Conservation (phyloP, 164 flowering plant genomes). For the Aristolochia fimbriata region DNA sequence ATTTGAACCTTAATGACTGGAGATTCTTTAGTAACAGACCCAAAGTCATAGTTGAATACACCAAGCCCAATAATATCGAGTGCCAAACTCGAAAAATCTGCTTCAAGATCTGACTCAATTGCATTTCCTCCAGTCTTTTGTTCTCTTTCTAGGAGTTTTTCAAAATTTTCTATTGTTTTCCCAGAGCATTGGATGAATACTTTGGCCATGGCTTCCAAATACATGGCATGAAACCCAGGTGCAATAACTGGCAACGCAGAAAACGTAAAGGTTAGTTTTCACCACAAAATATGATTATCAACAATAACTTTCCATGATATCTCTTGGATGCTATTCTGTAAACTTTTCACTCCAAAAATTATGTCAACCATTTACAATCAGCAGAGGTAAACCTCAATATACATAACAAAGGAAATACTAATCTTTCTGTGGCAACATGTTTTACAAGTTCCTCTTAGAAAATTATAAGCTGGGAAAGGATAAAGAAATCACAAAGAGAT, state of each 20-base stretch:
- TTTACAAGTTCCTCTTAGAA: too few species aligned
- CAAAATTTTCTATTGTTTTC: conserved; percentile 55
- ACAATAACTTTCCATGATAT: too few species aligned
- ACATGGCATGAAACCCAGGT: conserved; percentile 82
- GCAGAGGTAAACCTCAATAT: too few species aligned
- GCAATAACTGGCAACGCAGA: conserved; percentile 64
- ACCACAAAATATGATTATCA: too few species aligned
- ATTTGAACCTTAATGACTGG: conserved; percentile 77
- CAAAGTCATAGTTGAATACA: conserved; percentile 92
- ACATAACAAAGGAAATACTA: too few species aligned
- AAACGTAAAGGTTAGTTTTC: not conserved
- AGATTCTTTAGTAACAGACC: conserved; percentile 92
- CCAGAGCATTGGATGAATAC: conserved; percentile 61
- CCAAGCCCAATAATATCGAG: conserved; percentile 94
- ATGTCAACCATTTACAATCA: too few species aligned
- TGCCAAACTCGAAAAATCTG: conserved; percentile 93
- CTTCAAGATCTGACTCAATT: conserved; percentile 89
- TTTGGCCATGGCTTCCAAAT: conserved; percentile 88
- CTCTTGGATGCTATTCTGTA: not conserved
- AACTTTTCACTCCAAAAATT: too few species aligned
- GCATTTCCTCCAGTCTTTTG: conserved; percentile 14
- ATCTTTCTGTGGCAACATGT: too few species aligned
- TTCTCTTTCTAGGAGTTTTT: conserved; percentile 40
- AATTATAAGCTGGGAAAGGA: too few species aligned
- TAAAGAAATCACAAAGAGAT: too few species aligned